phyloP scores from a whole-genome alignment of 2,329 filamentous ascomycete genomes.

The Hypoxylon sp. region DNA sequence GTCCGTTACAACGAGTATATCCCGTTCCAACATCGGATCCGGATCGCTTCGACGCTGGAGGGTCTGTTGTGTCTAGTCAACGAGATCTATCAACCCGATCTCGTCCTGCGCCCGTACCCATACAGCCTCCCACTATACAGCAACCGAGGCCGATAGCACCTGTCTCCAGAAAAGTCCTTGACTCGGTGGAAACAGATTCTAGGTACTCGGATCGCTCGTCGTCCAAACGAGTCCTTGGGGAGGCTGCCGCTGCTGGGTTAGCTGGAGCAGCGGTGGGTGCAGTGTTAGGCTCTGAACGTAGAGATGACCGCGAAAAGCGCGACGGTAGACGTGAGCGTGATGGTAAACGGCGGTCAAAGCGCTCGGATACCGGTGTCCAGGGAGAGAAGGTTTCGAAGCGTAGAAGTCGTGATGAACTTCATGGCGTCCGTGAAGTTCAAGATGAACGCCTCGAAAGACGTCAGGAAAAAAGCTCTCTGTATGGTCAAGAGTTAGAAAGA shows the following conservation, averaged over 20 bases:
- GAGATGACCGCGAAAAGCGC: slow-evolving; percentile 51
- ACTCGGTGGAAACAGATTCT: slow-evolving; percentile 61
- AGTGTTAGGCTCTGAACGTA: slow-evolving; percentile 59
- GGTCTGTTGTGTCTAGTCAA: slow-evolving; percentile 63
- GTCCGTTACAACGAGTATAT: slow-evolving; percentile 74
- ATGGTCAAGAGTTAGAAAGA: slow-evolving; percentile 43
- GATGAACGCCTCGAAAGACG: slow-evolving; percentile 20
- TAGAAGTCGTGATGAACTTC: slow-evolving; percentile 51
- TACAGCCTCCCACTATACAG: slow-evolving; percentile 75
- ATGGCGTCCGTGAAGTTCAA: slow-evolving; percentile 38
- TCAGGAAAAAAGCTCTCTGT: slow-evolving; percentile 45
- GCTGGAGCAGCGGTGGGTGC: slow-evolving; percentile 67
- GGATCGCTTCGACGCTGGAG: slow-evolving; percentile 70
- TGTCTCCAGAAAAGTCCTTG: slow-evolving; percentile 78
- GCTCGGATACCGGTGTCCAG: slow-evolving; percentile 36
- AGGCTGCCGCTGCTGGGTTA: slow-evolving; percentile 64
- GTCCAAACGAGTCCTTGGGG: slow-evolving; percentile 60
- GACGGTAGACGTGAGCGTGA: slow-evolving; percentile 55
- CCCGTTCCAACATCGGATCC: slow-evolving; percentile 78
- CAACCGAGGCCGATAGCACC: slow-evolving; percentile 86
- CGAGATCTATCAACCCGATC: slow-evolving; percentile 59
- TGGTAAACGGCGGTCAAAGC: slow-evolving; percentile 53
- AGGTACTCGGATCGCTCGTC: slow-evolving; percentile 56
- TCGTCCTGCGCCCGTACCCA: slow-evolving; percentile 73
- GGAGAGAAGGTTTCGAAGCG: slow-evolving; percentile 49